These are phyloP conservation scores for Paraphysoderma sedebokerense DNA, from an alignment of 371 early-diverging fungal genomes.

Conservation along the genomic window DNA sequence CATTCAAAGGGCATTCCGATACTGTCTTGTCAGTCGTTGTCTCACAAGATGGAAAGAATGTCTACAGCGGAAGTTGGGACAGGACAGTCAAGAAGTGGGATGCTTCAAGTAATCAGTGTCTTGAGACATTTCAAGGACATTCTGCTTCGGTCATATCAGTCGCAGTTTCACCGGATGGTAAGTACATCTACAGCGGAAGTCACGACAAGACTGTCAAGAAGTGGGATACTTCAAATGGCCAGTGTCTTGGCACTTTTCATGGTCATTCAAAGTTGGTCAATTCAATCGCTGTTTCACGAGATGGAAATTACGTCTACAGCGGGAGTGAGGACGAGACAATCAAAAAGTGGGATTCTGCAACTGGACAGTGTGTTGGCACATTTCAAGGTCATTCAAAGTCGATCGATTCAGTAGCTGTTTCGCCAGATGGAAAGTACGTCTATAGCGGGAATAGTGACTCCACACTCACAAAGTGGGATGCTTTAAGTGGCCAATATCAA, in stretches of 20 bases:
- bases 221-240: conserved; percentile 78
- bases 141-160: too few species aligned
- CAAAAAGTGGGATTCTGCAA: conserved; percentile 88
- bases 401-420: conserved; percentile 85
- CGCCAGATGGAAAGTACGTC: conserved; percentile 89
- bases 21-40: too few species aligned
- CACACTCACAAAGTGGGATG: too few species aligned
- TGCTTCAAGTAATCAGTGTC: too few species aligned
- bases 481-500: too few species aligned
- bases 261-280: conserved; percentile 91
- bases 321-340: conserved; percentile 96
- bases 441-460: too few species aligned
- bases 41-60: too few species aligned
- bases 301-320: conserved; percentile 76
- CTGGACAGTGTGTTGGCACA: conserved; percentile 77
- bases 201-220: conserved; percentile 51
- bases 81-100: too few species aligned
- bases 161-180: conserved; percentile 94
- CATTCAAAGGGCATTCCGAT: too few species aligned
- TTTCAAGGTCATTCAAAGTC: conserved; percentile 93
- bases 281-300: conserved; percentile 87
- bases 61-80: too few species aligned
- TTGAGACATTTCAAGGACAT: too few species aligned
- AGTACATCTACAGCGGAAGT: conserved; percentile 68
- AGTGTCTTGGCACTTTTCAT: conserved; percentile 63